Conservation (phyloP, 306 rosid genomes). For the Luffa acutangula region DNA sequence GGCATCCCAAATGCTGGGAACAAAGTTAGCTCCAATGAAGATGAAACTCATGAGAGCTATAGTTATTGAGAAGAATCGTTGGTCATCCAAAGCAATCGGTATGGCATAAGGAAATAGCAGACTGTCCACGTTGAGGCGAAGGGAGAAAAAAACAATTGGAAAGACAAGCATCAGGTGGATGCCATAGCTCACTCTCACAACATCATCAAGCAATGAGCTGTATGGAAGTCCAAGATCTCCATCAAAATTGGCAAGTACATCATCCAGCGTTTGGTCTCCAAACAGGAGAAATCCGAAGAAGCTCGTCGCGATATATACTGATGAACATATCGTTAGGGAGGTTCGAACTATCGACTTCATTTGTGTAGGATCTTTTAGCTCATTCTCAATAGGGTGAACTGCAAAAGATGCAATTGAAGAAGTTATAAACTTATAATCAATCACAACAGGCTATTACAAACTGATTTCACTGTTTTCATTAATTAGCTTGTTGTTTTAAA, state of each 20-base stretch:
- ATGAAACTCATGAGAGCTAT: constrained; percentile 39
- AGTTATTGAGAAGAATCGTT: constrained; percentile 45
- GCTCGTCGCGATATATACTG: constrained; percentile 47
- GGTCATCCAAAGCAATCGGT: constrained; percentile 40
- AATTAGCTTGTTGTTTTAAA: background rate
- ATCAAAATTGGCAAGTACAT: constrained; percentile 68
- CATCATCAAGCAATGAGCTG: constrained; percentile 50
- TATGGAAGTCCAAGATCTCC: constrained; percentile 60
- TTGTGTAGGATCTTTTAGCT: constrained; percentile 35
- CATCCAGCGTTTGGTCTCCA: constrained; percentile 59
- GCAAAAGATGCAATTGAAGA: constrained; percentile 12
- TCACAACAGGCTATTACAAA: background rate
- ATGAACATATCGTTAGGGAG: constrained; percentile 42
- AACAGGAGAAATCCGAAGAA: constrained; percentile 51
- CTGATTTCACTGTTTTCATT: background rate
- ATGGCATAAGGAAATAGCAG: constrained; percentile 55
- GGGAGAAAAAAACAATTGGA: constrained; percentile 65
- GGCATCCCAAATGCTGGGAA: constrained; percentile 79
- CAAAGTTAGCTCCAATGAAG: constrained; percentile 59
- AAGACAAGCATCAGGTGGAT: constrained; percentile 72
- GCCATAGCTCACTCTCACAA: constrained; percentile 64
- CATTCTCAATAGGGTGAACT: constrained; percentile 65
- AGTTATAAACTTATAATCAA: background rate
- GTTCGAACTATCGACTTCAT: constrained; percentile 44
- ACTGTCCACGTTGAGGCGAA: constrained; percentile 59